These are phyloP conservation scores for Zygotorulaspora sp. DNA, from an alignment of 805 yeast genomes.

Conservation along the genomic window DNA sequence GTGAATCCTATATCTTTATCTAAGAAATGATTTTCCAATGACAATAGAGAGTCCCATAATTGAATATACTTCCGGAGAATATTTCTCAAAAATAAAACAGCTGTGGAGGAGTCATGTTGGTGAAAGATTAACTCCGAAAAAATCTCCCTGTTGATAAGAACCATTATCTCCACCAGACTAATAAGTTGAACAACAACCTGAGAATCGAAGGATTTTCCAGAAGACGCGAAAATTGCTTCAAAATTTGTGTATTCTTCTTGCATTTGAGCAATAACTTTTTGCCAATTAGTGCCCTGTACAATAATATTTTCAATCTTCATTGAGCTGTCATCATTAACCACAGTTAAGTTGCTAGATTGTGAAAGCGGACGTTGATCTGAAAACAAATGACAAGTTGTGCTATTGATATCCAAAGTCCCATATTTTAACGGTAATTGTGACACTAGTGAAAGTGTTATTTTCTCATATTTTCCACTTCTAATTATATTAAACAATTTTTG, in stretches of 20 bases:
- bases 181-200: conserved; percentile 13
- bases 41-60: conserved; percentile 30
- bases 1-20: conserved; percentile 18
- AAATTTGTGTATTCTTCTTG: conserved; percentile 15
- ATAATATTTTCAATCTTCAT: conserved; percentile 18
- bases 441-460: conserved; percentile 27
- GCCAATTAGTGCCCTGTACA: conserved; percentile 16
- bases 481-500: conserved; percentile 39
- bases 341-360: conserved; percentile 1
- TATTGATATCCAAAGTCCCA: conserved; percentile 9
- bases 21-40: conserved; percentile 13
- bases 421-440: conserved; percentile 31
- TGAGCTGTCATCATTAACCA: conserved; percentile 10
- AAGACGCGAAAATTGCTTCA: conserved; percentile 11
- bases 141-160: conserved; percentile 27
- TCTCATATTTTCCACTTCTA: conserved; percentile 41
- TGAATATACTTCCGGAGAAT: conserved; percentile 22
- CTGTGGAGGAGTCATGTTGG: conserved; percentile 16
- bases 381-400: conserved; percentile 9
- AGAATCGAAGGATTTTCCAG: conserved; percentile 11
- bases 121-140: conserved; percentile 28
- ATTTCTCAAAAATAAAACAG: conserved; percentile 25
- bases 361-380: neutral
- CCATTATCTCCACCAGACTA: conserved; percentile 24
- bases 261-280: conserved; percentile 15